Base-by-base conservation (phyloP, 257 asterid species). In the Przewalskia tangutica region DNA sequence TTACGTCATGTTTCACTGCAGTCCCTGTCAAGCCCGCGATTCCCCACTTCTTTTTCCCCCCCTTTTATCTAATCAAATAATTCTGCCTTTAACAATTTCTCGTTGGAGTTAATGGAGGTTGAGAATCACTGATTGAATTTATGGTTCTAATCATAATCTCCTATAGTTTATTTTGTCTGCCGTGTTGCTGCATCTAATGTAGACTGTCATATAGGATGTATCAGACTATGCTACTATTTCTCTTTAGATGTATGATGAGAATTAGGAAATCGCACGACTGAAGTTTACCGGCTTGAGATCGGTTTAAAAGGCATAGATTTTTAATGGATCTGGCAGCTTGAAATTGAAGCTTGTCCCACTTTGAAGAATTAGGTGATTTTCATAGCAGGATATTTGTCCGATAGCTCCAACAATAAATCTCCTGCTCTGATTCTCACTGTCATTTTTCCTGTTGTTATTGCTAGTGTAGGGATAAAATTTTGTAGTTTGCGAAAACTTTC, bases 1-100 rank as follows among this genome's bases (percentile, higher is more conserved):
- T 88, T 87, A 79, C 85, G 84, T 91, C 97, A 94, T 83, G 85
- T 80, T 86, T 86, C 86, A 84, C 89, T 79, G 84, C 88, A 86
- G 89, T 87, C 83, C 60, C 77, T 88, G 83, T 88, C 86, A 62
- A 85, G 90, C 84, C 89, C 84, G 82, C 86, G 90, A 89, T 92
- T 91, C 92, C 91, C 90, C 89, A 89, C 93, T 86, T 85, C 84
- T 83, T 83, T 84, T 83, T 86, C 63, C 82, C 79, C n/a, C 65
- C 81, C 56, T 46, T 83, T 88, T 88, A 62, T 81, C 80, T 87
- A 84, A 48, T 73, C 79, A 87, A 84, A 82, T 78, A 87, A 71
- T 88, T 80, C 81, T 81, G 82, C 84, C 84, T 85, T 84, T 85
- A 81, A 53, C 70, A 84, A 80, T 82, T 79, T 82, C 82, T 82